phyloP scores from a whole-genome alignment of 2,329 filamentous ascomycete genomes.

The Ilyonectria mors-panacis region DNA sequence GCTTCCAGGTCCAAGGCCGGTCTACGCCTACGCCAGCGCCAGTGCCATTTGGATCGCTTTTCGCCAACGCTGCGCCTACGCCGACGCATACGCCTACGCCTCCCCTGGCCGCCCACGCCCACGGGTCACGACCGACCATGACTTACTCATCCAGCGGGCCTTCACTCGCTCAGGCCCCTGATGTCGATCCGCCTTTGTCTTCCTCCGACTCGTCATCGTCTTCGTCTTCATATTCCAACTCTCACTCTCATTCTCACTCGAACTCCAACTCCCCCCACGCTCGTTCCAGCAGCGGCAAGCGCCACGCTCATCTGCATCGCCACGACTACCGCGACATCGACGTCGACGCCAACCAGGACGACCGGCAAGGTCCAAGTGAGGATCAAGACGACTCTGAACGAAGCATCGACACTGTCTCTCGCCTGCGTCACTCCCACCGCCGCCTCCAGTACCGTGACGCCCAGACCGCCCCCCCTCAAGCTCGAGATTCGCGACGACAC shows the following conservation, averaged over 20 bases:
- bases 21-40: background rate
- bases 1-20: background rate
- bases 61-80: background rate
- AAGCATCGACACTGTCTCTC: conserved; percentile 38
- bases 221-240: conserved; percentile 41
- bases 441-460: conserved; percentile 45
- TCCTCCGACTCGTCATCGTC: conserved; percentile 33
- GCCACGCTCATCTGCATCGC: conserved; percentile 39
- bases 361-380: conserved; percentile 21
- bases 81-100: background rate
- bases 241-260: conserved; percentile 47
- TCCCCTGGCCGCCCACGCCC: conserved; percentile 42
- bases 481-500: conserved; percentile 36
- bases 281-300: conserved; percentile 36
- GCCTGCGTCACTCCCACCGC: conserved; percentile 43
- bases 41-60: background rate
- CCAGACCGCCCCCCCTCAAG: conserved; percentile 33
- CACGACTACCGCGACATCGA: conserved; percentile 25
- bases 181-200: conserved; percentile 44
- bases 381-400: conserved; percentile 43
- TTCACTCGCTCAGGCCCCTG: conserved; percentile 57
- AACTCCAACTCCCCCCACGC: conserved; percentile 35
- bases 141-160: conserved; percentile 54
- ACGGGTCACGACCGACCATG: conserved; percentile 51
- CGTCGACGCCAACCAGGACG: conserved; percentile 32